These are phyloP conservation scores for Eleusine coracana DNA, from an alignment of 176 grass and related monocot genomes.

Conservation along the genomic window DNA sequence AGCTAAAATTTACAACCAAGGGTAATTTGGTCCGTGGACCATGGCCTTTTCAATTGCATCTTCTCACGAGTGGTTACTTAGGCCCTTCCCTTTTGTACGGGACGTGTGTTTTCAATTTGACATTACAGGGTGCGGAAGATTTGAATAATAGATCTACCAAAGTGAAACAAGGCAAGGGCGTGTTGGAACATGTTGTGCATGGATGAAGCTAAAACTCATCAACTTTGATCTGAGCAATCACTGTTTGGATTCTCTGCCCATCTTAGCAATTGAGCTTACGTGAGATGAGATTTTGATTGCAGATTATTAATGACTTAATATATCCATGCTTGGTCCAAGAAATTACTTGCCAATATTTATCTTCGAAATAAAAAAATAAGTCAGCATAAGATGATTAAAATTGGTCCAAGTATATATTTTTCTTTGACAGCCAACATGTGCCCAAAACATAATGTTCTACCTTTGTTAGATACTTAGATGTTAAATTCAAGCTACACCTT, in stretches of 20 bases:
- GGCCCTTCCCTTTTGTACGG: neutral
- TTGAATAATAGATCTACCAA: neutral
- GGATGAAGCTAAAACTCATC: neutral
- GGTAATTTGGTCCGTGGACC: conserved; percentile 2
- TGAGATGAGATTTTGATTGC: neutral
- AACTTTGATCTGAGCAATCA: neutral
- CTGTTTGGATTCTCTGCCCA: neutral
- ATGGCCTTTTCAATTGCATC: conserved; percentile 2
- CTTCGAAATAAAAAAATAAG: neutral
- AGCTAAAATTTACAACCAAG: neutral
- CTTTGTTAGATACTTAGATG: conserved; percentile 15
- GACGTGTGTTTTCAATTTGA: neutral
- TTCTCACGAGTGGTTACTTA: neutral
- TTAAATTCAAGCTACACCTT: neutral
- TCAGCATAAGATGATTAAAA: neutral
- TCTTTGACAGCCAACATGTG: neutral
- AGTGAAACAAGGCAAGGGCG: neutral
- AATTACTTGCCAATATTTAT: neutral
- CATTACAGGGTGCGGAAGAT: neutral
- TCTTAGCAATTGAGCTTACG: conserved; percentile 5
- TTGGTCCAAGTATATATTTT: conserved; percentile 15
- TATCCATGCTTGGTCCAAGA: conserved; percentile 2
- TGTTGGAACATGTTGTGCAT: neutral
- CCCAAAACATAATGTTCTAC: conserved; percentile 1
- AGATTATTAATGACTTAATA: neutral